Evolutionary conservation across 345 rosid species (phyloP).

Genomic region (Gossypium anomalum): DNA sequence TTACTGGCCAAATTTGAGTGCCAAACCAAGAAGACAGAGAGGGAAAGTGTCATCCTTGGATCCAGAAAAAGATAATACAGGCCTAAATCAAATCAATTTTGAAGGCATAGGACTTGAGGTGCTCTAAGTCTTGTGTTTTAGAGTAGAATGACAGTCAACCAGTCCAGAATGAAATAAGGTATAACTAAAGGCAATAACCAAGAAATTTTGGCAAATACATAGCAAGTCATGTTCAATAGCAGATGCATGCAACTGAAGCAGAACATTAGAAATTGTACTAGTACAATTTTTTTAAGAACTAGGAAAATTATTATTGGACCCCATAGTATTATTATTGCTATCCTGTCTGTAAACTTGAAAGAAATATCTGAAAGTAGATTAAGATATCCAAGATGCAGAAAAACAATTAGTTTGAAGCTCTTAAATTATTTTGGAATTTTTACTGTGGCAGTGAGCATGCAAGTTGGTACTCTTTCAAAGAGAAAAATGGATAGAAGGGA

Average conservation of each 20-base stretch:
- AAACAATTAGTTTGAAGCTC: neutral
- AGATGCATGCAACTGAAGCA: neutral
- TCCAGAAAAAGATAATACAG: neutral
- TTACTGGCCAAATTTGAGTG: neutral
- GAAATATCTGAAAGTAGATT: neutral
- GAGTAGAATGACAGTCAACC: neutral
- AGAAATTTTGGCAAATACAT: neutral
- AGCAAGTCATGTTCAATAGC: neutral
- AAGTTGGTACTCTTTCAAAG: no score
- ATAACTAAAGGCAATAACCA: neutral
- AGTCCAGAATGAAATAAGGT: neutral
- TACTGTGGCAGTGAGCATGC: neutral
- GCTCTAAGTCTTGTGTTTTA: neutral
- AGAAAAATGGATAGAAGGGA: constrained; percentile 9
- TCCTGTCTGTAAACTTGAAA: neutral
- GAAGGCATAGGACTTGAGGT: neutral
- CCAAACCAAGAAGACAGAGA: neutral
- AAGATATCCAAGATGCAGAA: neutral
- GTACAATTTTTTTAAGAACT: neutral
- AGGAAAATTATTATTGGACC: neutral
- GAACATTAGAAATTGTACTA: neutral
- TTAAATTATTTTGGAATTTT: neutral
- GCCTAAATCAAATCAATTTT: neutral
- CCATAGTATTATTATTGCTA: neutral
- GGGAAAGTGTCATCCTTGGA: neutral